phyloP scores from a whole-genome alignment of 148 eudicot species.

The Amaranthus hypochondriacus region DNA sequence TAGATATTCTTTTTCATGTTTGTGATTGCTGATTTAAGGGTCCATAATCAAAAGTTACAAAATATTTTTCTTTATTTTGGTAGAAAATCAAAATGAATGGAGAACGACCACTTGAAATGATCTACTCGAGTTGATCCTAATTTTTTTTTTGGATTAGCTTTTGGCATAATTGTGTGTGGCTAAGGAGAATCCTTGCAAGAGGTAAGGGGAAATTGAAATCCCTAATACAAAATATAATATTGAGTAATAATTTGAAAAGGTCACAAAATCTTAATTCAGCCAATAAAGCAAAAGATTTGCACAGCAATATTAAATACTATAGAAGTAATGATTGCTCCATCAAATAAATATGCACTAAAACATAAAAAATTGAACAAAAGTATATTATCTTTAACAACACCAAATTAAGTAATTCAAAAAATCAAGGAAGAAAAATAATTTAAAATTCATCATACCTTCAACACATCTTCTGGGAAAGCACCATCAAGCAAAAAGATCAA shows the following conservation, averaged over 20 bases:
- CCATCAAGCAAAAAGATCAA: slow-evolving; percentile 65
- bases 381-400: neutral
- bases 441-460: slow-evolving; percentile 26
- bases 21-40: slow-evolving; percentile 6
- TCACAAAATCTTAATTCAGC: neutral
- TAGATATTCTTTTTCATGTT: neutral
- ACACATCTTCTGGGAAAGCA: slow-evolving; percentile 51
- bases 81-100: too few species aligned
- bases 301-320: neutral
- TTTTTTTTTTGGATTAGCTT: too few species aligned
- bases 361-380: neutral
- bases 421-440: neutral
- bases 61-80: too few species aligned
- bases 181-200: too few species aligned
- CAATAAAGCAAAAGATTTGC: slow-evolving; percentile 7
- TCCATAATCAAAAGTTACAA: slow-evolving; percentile 16
- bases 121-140: too few species aligned
- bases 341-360: neutral
- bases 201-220: too few species aligned
- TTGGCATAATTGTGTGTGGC: too few species aligned
- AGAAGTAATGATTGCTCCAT: neutral
- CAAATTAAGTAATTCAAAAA: neutral
- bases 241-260: too few species aligned
- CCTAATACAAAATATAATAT: too few species aligned
- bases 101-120: too few species aligned